Conservation (phyloP, 768 basidiomycete species). For the Xerocomellus intermedius region DNA sequence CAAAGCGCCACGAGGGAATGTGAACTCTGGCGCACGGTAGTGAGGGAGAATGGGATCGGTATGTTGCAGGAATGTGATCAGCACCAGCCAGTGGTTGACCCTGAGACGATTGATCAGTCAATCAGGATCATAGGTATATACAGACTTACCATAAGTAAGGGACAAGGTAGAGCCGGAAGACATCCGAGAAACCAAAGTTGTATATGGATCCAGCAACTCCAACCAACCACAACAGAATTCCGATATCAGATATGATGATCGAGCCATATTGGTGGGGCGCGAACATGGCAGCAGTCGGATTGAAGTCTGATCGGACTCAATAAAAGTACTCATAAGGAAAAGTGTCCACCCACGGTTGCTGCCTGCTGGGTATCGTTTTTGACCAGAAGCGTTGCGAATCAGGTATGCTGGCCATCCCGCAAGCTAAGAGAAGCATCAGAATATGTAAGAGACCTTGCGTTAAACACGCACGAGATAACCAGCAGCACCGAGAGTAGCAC, state of each 20-base stretch:
- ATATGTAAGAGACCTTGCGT: not conserved
- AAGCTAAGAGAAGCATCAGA: constrained; percentile 41
- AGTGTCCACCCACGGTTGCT: constrained; percentile 66
- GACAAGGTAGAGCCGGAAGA: constrained; percentile 77
- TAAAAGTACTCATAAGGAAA: not conserved
- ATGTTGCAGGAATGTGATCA: constrained; percentile 98
- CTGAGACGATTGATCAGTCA: constrained; percentile 29
- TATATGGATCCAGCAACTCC: constrained; percentile 55
- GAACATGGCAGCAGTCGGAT: constrained; percentile 77
- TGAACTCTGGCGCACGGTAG: constrained; percentile 87
- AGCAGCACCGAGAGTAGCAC: constrained; percentile 50
- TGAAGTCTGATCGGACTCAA: constrained; percentile 56
- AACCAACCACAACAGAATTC: constrained; percentile 71
- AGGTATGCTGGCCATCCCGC: constrained; percentile 88
- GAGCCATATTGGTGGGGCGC: constrained; percentile 74
- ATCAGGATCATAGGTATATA: not conserved
- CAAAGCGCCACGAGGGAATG: constrained; percentile 91
- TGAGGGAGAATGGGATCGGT: constrained; percentile 95
- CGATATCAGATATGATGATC: constrained; percentile 80
- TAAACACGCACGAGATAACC: constrained; percentile 55
- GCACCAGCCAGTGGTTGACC: constrained; percentile 93
- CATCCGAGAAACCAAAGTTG: constrained; percentile 63
- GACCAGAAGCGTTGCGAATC: constrained; percentile 80
- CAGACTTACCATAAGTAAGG: constrained; percentile 77
- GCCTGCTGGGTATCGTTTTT: constrained; percentile 70